Conservation (phyloP, 306 rosid species). For the Benincasa hispida region DNA sequence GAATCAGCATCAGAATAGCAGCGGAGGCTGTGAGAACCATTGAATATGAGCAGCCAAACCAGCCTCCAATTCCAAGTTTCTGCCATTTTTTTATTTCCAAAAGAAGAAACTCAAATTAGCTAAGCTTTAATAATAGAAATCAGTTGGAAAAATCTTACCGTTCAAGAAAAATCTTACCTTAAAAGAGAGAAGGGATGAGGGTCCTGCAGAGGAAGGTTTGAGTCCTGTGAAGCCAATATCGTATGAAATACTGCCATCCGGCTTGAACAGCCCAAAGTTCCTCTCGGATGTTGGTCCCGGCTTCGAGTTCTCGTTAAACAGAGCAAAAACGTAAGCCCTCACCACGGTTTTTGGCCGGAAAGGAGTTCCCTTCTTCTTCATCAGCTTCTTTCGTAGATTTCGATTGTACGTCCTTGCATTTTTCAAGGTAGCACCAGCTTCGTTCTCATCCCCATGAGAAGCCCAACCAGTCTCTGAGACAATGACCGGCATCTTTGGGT, state of each 20-base stretch:
- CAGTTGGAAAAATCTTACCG: not conserved
- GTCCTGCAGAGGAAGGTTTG: conserved; percentile 39
- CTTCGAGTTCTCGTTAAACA: conserved; percentile 85
- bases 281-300: conserved; percentile 89
- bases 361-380: conserved; percentile 83
- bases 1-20: conserved; percentile 30
- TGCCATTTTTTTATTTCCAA: conserved; percentile 12
- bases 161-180: conserved; percentile 31
- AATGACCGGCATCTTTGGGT: conserved; percentile 54
- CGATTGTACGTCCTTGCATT: conserved; percentile 62
- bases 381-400: conserved; percentile 41
- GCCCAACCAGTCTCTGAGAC: conserved; percentile 97
- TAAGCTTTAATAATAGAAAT: not conserved
- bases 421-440: conserved; percentile 45
- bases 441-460: conserved; percentile 56
- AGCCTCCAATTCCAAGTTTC: conserved; percentile 33
- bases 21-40: conserved; percentile 40
- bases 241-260: conserved; percentile 85
- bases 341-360: conserved; percentile 49
- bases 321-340: conserved; percentile 71
- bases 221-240: conserved; percentile 84
- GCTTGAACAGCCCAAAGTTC: conserved; percentile 79
- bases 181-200: conserved; percentile 50
- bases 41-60: conserved; percentile 31
- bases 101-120: not conserved